phyloP scores from a whole-genome alignment of 2,329 filamentous ascomycete genomes.

The Stromatinia cepivora region DNA sequence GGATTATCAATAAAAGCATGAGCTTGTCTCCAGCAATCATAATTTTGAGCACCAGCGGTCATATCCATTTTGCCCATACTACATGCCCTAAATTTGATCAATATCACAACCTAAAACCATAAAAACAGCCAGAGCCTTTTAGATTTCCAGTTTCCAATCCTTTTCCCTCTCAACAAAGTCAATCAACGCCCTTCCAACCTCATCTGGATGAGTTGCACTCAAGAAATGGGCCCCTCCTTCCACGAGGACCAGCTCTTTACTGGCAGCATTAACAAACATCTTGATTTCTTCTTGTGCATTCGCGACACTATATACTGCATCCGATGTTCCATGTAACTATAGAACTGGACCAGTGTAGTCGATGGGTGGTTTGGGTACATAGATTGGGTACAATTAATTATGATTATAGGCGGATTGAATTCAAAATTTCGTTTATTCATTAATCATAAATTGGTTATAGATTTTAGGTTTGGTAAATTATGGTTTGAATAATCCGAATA shows the following conservation, averaged over 20 bases:
- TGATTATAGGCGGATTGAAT: too few relatives aligned
- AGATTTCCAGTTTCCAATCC: neutral
- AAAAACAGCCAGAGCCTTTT: neutral
- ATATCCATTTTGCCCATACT: neutral
- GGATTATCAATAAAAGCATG: neutral
- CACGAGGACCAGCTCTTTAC: constrained; percentile 47
- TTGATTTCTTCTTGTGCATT: constrained; percentile 52
- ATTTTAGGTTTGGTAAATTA: too few relatives aligned
- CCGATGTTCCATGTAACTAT: constrained; percentile 48
- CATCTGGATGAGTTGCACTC: constrained; percentile 41
- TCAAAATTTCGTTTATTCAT: too few relatives aligned
- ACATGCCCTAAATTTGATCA: neutral
- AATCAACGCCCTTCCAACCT: constrained; percentile 27
- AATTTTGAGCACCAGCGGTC: neutral
- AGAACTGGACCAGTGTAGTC: constrained; percentile 54
- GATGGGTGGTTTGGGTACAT: too few relatives aligned
- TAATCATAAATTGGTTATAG: too few relatives aligned
- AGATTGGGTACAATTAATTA: too few relatives aligned
- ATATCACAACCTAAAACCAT: neutral
- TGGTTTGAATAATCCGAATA: too few relatives aligned
- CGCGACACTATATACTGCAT: constrained; percentile 46
- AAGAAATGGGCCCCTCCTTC: constrained; percentile 52
- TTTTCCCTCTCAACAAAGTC: constrained; percentile 22
- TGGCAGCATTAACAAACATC: constrained; percentile 49
- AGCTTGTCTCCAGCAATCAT: neutral